These are phyloP conservation scores for Quercus robur DNA, from an alignment of 306 rosid genomes.

Conservation along the genomic window DNA sequence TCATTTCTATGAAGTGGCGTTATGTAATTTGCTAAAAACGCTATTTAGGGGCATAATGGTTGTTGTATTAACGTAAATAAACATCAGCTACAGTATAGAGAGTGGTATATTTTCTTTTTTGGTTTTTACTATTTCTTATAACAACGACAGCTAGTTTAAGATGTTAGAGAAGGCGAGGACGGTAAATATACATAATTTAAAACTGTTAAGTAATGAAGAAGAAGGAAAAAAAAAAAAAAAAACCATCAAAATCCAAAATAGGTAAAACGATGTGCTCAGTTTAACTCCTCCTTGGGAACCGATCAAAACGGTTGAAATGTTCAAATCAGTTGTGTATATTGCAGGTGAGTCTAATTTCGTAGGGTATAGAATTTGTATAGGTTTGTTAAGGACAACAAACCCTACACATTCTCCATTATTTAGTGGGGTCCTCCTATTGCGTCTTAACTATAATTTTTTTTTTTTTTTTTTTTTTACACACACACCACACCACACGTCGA, in stretches of 20 bases:
- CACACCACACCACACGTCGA: constrained; percentile 14
- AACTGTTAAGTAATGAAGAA: no score
- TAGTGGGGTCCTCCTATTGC: neutral
- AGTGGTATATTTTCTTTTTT: no score
- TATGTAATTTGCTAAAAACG: neutral
- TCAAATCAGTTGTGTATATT: neutral
- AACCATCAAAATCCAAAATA: neutral
- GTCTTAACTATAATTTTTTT: no score
- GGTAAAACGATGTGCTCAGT: neutral
- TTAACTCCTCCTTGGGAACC: neutral
- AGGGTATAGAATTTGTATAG: no score
- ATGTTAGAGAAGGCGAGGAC: neutral
- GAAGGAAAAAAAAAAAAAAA: neutral
- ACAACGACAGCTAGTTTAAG: neutral
- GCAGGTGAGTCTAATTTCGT: neutral
- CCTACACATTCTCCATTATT: neutral
- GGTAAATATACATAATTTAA: neutral
- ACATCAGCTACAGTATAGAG: neutral
- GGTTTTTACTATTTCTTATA: no score
- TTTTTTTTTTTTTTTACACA: no score
- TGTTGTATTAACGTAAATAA: neutral
- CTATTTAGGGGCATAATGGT: no score
- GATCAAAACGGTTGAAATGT: constrained; percentile 2
- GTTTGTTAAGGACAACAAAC: neutral
- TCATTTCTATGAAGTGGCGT: neutral